phyloP scores from a whole-genome alignment of 108 stramenopile species.

The Asterionellopsis glacialis region DNA sequence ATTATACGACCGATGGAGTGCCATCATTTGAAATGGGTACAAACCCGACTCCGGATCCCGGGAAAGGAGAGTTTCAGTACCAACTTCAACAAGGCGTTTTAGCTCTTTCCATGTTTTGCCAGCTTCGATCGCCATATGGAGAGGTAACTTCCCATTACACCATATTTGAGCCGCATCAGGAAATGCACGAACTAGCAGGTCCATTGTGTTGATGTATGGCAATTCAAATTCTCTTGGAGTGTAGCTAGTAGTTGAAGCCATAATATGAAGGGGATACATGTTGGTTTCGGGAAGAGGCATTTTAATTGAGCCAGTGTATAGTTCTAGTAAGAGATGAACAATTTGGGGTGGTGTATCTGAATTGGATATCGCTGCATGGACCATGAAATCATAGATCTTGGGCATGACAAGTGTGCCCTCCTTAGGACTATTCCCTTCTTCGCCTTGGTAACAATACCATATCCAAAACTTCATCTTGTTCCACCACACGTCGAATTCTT shows the following conservation, averaged over 20 bases:
- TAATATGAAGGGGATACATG: constrained; percentile 24
- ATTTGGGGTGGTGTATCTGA: constrained; percentile 22
- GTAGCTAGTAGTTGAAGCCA: constrained; percentile 15
- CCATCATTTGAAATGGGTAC: no score
- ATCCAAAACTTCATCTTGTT: constrained; percentile 17
- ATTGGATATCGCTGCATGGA: constrained; percentile 35
- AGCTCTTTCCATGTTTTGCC: constrained; percentile 19
- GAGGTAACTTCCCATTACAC: constrained; percentile 13
- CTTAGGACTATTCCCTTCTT: constrained; percentile 6
- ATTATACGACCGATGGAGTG: no score
- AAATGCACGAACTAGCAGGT: constrained; percentile 11
- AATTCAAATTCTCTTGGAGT: constrained; percentile 27
- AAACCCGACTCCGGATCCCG: no score
- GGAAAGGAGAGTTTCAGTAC: no score
- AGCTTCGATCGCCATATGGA: constrained; percentile 25
- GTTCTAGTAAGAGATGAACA: constrained; percentile 22
- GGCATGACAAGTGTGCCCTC: no score
- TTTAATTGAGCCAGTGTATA: constrained; percentile 10
- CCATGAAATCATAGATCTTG: constrained; percentile 7
- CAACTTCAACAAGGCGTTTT: neutral
- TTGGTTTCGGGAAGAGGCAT: neutral
- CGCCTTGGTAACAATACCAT: constrained; percentile 18
- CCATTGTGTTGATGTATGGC: constrained; percentile 3
- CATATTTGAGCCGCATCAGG: constrained; percentile 9
- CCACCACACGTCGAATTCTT: constrained; percentile 15